Evolutionary conservation across 2,329 filamentous ascomycete genomes (phyloP).

Genomic region (Fusarium lateritium): DNA sequence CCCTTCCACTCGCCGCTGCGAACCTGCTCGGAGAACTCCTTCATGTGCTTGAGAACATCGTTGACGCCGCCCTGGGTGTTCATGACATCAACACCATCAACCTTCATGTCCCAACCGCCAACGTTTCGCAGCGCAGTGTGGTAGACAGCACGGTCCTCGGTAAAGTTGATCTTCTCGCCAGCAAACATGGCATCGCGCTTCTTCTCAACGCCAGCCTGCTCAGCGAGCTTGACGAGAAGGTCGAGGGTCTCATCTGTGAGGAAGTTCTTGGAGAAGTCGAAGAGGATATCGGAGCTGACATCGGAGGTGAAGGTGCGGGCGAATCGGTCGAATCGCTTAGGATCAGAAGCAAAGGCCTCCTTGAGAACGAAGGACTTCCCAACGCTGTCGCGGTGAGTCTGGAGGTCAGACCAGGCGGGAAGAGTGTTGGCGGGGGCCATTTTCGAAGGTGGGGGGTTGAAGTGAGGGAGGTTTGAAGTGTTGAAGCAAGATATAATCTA

Average conservation of each 20-base stretch:
- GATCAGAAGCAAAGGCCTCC: constrained; percentile 91
- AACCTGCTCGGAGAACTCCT: constrained; percentile 96
- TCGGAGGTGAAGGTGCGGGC: constrained; percentile 86
- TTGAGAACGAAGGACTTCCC: constrained; percentile 94
- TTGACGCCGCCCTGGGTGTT: constrained; percentile 91
- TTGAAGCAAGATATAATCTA: constrained; percentile 20
- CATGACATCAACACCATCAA: constrained; percentile 94
- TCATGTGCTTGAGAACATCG: constrained; percentile 94
- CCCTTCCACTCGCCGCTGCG: constrained; percentile 97
- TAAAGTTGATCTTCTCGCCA: constrained; percentile 99
- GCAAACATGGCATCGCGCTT: constrained; percentile 98
- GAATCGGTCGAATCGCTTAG: constrained; percentile 91
- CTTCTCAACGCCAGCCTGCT: constrained; percentile 91
- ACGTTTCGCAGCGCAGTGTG: constrained; percentile 95
- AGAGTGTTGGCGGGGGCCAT: constrained; percentile 91
- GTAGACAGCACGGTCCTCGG: constrained; percentile 95
- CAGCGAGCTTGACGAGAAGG: constrained; percentile 89
- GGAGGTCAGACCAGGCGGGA: constrained; percentile 89
- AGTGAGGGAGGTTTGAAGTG: constrained; percentile 7
- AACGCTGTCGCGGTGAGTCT: constrained; percentile 88
- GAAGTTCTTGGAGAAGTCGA: constrained; percentile 99
- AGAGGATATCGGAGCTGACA: constrained; percentile 90
- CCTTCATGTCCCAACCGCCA: constrained; percentile 83
- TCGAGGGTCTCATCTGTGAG: constrained; percentile 91
- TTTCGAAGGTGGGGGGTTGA: constrained; percentile 24